phyloP scores from a whole-genome alignment of 2,329 filamentous ascomycete species.

The Trichoderma semiorbis region DNA sequence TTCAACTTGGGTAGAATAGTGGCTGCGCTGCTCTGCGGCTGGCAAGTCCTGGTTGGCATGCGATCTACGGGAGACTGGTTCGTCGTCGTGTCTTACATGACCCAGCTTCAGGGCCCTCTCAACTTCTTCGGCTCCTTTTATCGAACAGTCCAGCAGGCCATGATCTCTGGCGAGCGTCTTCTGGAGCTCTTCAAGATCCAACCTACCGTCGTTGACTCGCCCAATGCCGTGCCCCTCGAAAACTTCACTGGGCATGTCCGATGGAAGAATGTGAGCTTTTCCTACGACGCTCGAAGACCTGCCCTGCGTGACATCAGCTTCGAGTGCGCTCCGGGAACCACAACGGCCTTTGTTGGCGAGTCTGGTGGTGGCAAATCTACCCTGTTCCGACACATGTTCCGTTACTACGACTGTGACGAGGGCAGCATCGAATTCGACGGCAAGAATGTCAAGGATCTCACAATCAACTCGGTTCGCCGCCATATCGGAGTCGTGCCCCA shows the following conservation, averaged over 20 bases:
- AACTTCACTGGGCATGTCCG: constrained; percentile 76
- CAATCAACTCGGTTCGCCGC: constrained; percentile 86
- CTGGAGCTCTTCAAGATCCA: constrained; percentile 95
- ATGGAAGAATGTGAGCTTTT: constrained; percentile 86
- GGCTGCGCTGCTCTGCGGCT: constrained; percentile 70
- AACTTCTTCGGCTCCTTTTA: constrained; percentile 96
- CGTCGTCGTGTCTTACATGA: constrained; percentile 70
- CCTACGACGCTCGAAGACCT: constrained; percentile 82
- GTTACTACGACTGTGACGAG: constrained; percentile 84
- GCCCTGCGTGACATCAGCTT: constrained; percentile 83
- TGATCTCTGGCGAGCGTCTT: constrained; percentile 96
- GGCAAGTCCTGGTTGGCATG: constrained; percentile 67
- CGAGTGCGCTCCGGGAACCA: constrained; percentile 82
- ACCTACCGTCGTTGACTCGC: constrained; percentile 81
- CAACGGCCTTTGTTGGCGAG: constrained; percentile 92
- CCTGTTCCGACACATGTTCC: constrained; percentile 90
- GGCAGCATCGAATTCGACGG: constrained; percentile 84
- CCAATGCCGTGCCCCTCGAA: constrained; percentile 58
- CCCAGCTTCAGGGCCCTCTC: constrained; percentile 73
- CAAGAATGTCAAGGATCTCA: constrained; percentile 77
- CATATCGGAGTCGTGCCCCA: constrained; percentile 96
- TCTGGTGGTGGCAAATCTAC: constrained; percentile 97
- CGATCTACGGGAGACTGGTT: constrained; percentile 70
- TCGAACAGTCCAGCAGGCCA: constrained; percentile 87
- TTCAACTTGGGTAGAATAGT: constrained; percentile 74